Base-by-base conservation (phyloP, 768 basidiomycete species). In the Hortiboletus flavorubellus region DNA sequence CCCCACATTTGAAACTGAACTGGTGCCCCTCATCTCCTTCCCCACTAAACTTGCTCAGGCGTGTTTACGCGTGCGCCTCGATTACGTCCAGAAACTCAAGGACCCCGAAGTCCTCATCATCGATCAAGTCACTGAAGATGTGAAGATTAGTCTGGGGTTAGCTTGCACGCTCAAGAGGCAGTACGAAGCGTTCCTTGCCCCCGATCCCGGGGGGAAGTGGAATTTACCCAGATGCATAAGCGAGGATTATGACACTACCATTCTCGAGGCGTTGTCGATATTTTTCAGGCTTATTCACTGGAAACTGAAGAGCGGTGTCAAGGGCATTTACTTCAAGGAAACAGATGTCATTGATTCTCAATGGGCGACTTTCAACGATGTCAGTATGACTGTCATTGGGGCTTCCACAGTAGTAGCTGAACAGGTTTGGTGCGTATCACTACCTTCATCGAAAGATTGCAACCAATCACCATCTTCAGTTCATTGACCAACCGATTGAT, bases 281-380 rank as follows among this genome's bases (percentile, higher is more conserved):
- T 95, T 98, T 73, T 99, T 99, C 80, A 88, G 83, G 66, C 78
- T 99, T 35, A 86, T 98, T 21, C 93, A 96, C 61, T 93, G 89
- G 91, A 96, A 98, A 70, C 79, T 99, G 49, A 96, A 96, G 77
- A 89, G 91, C 59, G 92, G 89, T 18, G 81, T 86, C 55, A 93
- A 92, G 69, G 90, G 89, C 18, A 92, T 95, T 46, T 91, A 96
- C 72, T 95, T 98, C 78, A 93, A 95, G 67, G 97, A 99, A 76
- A 97, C 95, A 0, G 96, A 98, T 68, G 85, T 98, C n/a, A 79
- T 99, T 37, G 96, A 99, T 68, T 86, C 89, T 7, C 94, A 98
- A 64, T 96, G 94, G 91, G 87, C 90, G 18, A 95, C 96, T 21
- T 86, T 98, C 72, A 91, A 90, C 60, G 91, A 91, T 68, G 93